Conservation (phyloP, 371 early-diverging fungal species). For the Rhizopus delemar region DNA sequence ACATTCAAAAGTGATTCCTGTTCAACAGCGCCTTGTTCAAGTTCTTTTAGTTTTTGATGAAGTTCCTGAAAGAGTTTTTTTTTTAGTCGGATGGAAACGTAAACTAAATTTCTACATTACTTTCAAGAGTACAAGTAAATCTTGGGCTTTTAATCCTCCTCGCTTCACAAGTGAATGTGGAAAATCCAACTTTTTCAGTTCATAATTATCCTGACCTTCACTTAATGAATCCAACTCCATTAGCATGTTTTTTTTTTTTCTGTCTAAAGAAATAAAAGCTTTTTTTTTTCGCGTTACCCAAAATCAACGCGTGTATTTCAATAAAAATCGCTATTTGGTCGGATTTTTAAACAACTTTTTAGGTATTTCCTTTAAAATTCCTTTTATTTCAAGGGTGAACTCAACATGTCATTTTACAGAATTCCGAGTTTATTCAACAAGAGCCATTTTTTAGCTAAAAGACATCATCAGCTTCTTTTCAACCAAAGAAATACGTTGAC, state of each 20-base stretch:
- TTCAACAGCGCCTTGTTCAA: slow-evolving; percentile 39
- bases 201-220: not conserved
- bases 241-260: not conserved
- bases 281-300: slow-evolving; percentile 1
- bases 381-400: no score
- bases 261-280: not conserved
- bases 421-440: not conserved
- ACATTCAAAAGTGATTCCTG: slow-evolving; percentile 60
- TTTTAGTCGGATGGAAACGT: not conserved
- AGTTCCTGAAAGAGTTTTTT: slow-evolving; percentile 23
- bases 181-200: slow-evolving; percentile 6
- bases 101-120: slow-evolving; percentile 18
- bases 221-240: not conserved
- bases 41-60: slow-evolving; percentile 29
- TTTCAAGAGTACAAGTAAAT: slow-evolving; percentile 22
- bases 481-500: not conserved
- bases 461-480: not conserved
- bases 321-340: no score
- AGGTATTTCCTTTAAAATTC: no score
- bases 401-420: not conserved
- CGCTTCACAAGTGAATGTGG: slow-evolving; percentile 14
- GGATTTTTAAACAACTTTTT: no score
- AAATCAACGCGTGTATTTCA: not conserved
- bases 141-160: slow-evolving; percentile 19
- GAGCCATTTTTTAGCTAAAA: not conserved